Conservation (phyloP, 495 filamentous ascomycete genomes). For the Friedmanniomyces endolithicus region DNA sequence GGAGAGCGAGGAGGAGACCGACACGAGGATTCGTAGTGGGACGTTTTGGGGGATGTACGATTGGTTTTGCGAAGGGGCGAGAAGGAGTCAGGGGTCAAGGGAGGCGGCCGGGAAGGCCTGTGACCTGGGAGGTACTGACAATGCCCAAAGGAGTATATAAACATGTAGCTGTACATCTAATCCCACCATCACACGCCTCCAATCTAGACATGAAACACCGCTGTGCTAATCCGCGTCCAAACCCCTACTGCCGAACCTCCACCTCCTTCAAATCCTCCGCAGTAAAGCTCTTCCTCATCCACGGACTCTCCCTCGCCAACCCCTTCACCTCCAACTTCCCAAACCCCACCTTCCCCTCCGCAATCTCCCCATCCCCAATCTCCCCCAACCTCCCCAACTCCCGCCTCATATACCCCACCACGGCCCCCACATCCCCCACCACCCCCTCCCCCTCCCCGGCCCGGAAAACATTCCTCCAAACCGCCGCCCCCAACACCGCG, state of each 20-base stretch:
- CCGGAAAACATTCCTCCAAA: slow-evolving; percentile 91
- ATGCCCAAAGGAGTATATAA: no score
- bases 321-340: slow-evolving; percentile 26
- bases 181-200: no score
- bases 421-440: slow-evolving; percentile 53
- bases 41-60: slow-evolving; percentile 9
- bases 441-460: slow-evolving; percentile 53
- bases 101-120: no score
- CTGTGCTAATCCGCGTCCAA: no score
- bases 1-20: background rate
- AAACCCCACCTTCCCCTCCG: slow-evolving; percentile 29
- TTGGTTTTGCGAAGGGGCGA: background rate
- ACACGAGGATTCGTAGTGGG: background rate
- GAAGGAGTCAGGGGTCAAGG: background rate
- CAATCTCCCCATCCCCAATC: slow-evolving; percentile 46
- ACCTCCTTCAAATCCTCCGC: slow-evolving; percentile 14
- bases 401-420: slow-evolving; percentile 69
- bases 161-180: no score
- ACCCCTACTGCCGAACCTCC: background rate
- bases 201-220: no score
- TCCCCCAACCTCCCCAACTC: slow-evolving; percentile 50
- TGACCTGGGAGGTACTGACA: no score
- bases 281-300: slow-evolving; percentile 31
- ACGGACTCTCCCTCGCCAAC: slow-evolving; percentile 33
- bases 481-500: slow-evolving; percentile 69